Base-by-base conservation (phyloP, 139 green algal species). In the Closterium sp. region DNA sequence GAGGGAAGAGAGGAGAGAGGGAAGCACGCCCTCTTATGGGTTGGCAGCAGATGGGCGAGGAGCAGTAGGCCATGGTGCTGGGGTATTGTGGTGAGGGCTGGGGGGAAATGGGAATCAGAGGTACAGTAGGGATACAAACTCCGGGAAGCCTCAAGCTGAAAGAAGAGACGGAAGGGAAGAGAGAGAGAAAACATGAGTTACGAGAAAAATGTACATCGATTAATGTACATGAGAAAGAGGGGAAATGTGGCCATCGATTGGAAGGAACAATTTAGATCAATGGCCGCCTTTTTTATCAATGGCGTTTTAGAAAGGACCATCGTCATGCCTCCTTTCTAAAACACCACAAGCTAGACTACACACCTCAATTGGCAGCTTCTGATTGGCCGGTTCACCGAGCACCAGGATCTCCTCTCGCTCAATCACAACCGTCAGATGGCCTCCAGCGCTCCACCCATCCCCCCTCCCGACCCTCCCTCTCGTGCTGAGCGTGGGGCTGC, bases 31-130 rank as follows among this genome's bases (percentile, higher is more conserved):
- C n/a, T n/a, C n/a, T n/a, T n/a, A n/a, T n/a, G n/a, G n/a, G n/a
- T n/a, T 88, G 4, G n/a, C 89, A n/a, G 81, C 89, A 92, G 16
- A 92, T 86, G 81, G 89, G 81, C 85, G 76, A 81, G 2, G 89
- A 92, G 81, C 89, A 92, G 81, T 84, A 89, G 10, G 89, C 69
- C 8, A 92, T 23, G 16, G 19, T 89, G 81, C 36, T 84, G 31
- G 66, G 31, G 28, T 83, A 92, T 6, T 76, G 89, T 7, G 89
- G 21, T 21, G 34, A 34, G 3, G 87, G 87, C 87, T 90, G 87
- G 36, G 30, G 36, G 4, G 81, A 83, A 88, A 0, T 84, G 7
- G 28, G 83, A 81, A 31, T 33, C 25, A 28, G 89, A 91, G 66
- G 64, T 88, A 35, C 31, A 33, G 6, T 64, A 88, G 16, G 88